A percentile compares a stretch with the other conserved stretches of the same genome.
Conservation (phyloP, 768 basidiomycete species). For the Macrolepiota fuliginosa region DNA sequence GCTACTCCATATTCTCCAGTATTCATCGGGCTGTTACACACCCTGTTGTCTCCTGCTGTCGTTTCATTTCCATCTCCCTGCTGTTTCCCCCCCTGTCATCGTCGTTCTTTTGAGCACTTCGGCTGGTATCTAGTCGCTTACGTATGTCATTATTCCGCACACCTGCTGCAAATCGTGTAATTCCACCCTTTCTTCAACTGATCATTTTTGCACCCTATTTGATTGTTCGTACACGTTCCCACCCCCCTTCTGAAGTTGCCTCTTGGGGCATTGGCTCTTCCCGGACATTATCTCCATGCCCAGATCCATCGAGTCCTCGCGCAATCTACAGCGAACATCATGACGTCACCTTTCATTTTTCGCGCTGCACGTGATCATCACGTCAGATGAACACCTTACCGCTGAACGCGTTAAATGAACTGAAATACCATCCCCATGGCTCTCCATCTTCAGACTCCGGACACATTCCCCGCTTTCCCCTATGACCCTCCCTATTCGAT, state of each 20-base stretch:
- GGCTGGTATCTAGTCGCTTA: neutral
- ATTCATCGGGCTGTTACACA: neutral
- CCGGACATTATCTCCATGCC: neutral
- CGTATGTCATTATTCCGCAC: neutral
- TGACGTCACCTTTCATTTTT: neutral
- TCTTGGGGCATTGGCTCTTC: neutral
- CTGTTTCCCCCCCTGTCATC: neutral
- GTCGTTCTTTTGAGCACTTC: too few species aligned
- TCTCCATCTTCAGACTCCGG: constrained; percentile 59
- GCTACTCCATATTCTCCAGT: neutral
- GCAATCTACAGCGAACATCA: neutral
- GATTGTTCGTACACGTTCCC: neutral
- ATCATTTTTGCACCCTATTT: neutral
- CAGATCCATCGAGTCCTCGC: neutral
- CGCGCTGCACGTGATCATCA: constrained; percentile 4
- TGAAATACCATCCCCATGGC: constrained; percentile 18
- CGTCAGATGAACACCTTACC: neutral
- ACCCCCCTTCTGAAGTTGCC: neutral
- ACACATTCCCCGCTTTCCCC: constrained; percentile 75
- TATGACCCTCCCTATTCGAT: constrained; percentile 81
- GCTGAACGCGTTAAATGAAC: neutral
- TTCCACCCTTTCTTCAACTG: neutral
- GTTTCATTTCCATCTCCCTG: neutral
- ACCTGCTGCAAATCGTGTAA: neutral
- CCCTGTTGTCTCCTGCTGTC: neutral